Base-by-base conservation (phyloP, 768 basidiomycete genomes). In the Rhodotorula babjevae region DNA sequence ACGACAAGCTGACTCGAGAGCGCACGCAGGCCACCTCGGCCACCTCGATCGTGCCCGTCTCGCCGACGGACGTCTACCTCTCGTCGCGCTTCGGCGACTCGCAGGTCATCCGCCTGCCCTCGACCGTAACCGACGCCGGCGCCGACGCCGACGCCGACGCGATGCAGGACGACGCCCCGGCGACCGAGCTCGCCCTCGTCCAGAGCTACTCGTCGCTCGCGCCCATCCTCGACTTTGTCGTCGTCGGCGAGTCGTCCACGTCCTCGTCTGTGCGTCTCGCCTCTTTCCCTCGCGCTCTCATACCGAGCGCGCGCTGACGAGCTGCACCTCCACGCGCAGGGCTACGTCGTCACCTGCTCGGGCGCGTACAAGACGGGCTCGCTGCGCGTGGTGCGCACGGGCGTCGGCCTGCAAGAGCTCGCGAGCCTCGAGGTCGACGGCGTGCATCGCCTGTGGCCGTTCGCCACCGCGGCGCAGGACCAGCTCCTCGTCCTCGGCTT, bases 51-150 rank as follows among this genome's bases (percentile, higher is more conserved):
- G 87, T 89, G 1, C 89, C 92, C 76, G 84, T 96, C 21, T 84
- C 87, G 11, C 84, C 86, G 60, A 88, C 90, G 79, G 81, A 85
- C 16, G 73, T 93, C 15, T 95, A 88, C 77, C 82, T 93, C 31
- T 90, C 92, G 27, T 93, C 92, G 12, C 89, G 92, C 75, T 83
- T 85, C 25, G 91, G 91, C 27, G 88, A 93, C 79, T 89, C 91
- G 2, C 90, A 92, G 74, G 81, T 94, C 18, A 76, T 93, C 4
- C 84, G 85, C 63, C 85, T 95, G 66, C 85, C 80, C 5, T 36
- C 46, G 64, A 81, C 0, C 72, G 82, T n/a, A 83, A n/a, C n/a
- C n/a, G n/a, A n/a, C n/a, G n/a, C n/a, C n/a, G n/a, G n/a, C n/a
- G n/a, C n/a, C n/a, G n/a, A 12, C 46, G 18, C 21, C 49, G 60